A percentile compares a stretch with the other conserved stretches of the same genome.
phyloP scores from a whole-genome alignment of 306 rosid genomes.

The Trifolium dubium region DNA sequence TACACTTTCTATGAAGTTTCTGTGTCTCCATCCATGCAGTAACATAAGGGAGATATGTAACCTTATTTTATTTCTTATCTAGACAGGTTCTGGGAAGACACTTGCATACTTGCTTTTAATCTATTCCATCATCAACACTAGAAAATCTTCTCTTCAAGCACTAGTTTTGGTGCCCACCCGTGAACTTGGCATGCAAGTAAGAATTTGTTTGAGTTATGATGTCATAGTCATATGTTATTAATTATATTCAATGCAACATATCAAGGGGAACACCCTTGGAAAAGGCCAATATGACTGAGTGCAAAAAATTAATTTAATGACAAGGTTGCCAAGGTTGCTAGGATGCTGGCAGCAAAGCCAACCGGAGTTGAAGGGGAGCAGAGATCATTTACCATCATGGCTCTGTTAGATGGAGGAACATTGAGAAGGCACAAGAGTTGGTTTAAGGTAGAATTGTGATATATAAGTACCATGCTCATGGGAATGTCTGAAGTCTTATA shows the following conservation, averaged over 20 bases:
- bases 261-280: slow-evolving; percentile 31
- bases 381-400: slow-evolving; percentile 77
- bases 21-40: neutral
- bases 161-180: slow-evolving; percentile 89
- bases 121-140: slow-evolving; percentile 58
- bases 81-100: slow-evolving; percentile 99
- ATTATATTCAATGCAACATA: slow-evolving; percentile 24
- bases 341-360: slow-evolving; percentile 75
- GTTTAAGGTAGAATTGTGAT: slow-evolving; percentile 67
- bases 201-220: slow-evolving; percentile 38
- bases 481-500: neutral
- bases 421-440: slow-evolving; percentile 88
- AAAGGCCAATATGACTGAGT: slow-evolving; percentile 23
- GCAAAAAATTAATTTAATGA: slow-evolving; percentile 11
- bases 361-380: slow-evolving; percentile 58
- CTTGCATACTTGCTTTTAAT: slow-evolving; percentile 84
- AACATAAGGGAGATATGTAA: slow-evolving; percentile 17
- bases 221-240: neutral
- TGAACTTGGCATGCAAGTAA: slow-evolving; percentile 97
- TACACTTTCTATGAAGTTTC: neutral
- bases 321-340: slow-evolving; percentile 89
- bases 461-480: neutral
- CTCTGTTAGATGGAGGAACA: slow-evolving; percentile 93
- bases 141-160: slow-evolving; percentile 77
- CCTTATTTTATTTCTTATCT: slow-evolving; percentile 48